Conservation (phyloP, 257 asterid species). For the Nicotiana tomentosiformis region DNA sequence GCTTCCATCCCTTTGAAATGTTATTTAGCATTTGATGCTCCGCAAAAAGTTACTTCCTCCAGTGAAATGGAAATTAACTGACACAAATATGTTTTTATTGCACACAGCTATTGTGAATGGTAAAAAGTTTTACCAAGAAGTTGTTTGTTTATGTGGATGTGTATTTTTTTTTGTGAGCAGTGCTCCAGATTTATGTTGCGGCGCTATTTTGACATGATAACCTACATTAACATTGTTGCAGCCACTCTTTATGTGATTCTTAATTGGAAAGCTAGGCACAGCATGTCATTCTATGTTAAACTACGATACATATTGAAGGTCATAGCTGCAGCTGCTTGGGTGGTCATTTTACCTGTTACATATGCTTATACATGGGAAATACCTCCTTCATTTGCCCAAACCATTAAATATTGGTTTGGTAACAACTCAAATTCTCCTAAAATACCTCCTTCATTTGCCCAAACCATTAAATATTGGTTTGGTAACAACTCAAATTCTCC, state of each 20-base stretch:
- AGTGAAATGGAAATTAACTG: neutral
- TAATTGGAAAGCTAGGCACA: conserved; percentile 83
- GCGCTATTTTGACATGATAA: neutral
- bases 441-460: conserved; percentile 81
- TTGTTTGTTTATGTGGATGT: neutral
- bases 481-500: conserved; percentile 77
- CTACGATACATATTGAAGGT: conserved; percentile 82
- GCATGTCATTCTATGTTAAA: conserved; percentile 92
- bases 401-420: conserved; percentile 91
- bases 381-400: conserved; percentile 90
- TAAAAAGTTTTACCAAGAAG: neutral
- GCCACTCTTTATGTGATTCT: conserved; percentile 85
- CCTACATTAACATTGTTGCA: conserved; percentile 25
- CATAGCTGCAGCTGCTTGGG: conserved; percentile 93
- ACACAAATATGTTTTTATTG: neutral
- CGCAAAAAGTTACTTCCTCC: neutral
- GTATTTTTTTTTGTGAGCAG: neutral
- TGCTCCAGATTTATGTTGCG: neutral
- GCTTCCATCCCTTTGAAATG: neutral
- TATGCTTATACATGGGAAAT: conserved; percentile 87
- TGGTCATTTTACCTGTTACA: conserved; percentile 83
- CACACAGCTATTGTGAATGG: neutral
- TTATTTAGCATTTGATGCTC: neutral
- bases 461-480: conserved; percentile 82
- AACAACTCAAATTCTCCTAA: conserved; percentile 58